phyloP scores from a whole-genome alignment of 164 flowering plant species.

The Houttuynia cordata region DNA sequence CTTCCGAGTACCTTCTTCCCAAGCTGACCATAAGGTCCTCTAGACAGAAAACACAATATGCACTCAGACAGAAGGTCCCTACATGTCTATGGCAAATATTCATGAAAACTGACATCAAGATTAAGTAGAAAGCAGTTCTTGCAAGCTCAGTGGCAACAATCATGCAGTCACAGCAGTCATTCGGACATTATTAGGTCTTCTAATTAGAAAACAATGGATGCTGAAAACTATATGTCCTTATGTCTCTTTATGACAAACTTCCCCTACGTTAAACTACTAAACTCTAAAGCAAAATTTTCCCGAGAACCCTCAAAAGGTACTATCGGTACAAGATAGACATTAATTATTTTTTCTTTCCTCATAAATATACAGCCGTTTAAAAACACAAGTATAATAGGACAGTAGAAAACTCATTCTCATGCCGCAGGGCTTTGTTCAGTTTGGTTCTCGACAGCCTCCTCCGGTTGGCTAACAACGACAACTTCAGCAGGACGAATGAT shows the following conservation, averaged over 20 bases:
- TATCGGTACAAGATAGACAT: neutral
- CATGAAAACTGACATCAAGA: too few relatives aligned
- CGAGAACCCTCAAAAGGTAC: neutral
- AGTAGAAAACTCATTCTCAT: neutral
- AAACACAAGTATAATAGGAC: neutral
- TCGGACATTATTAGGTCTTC: neutral
- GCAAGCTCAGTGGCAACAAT: too few relatives aligned
- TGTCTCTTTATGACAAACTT: neutral
- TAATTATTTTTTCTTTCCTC: neutral
- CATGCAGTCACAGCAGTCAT: neutral
- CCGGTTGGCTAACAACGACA: neutral
- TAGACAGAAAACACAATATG: too few relatives aligned
- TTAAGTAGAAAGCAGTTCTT: too few relatives aligned
- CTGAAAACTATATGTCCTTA: neutral
- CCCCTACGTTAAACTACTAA: neutral
- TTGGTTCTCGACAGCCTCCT: neutral
- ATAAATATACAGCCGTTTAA: neutral
- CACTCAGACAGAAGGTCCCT: too few relatives aligned
- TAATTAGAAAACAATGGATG: neutral
- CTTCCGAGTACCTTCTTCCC: too few relatives aligned
- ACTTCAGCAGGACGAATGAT: neutral
- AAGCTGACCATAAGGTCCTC: too few relatives aligned
- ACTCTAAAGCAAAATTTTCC: neutral
- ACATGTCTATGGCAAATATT: too few relatives aligned
- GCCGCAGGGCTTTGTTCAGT: neutral